These are phyloP conservation scores for Aristolochia fimbriata DNA, from an alignment of 164 flowering plant genomes.

Conservation along the genomic window DNA sequence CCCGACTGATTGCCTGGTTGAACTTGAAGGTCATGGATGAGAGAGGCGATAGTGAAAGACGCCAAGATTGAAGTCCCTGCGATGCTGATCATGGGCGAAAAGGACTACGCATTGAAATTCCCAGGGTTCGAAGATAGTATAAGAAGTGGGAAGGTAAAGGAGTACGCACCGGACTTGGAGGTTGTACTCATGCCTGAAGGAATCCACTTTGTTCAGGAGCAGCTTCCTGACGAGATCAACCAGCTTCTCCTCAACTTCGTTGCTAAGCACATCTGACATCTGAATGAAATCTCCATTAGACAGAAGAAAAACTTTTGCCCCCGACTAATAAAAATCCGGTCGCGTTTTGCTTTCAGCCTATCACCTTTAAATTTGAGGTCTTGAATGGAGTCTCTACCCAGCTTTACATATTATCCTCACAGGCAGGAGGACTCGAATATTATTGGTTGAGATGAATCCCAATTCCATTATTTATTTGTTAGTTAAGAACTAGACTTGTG, in stretches of 20 bases:
- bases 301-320: no score
- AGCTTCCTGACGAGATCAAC: slow-evolving; percentile 38
- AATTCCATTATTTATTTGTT: no score
- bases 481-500: no score
- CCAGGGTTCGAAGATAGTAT: slow-evolving; percentile 39
- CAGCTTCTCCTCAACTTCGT: slow-evolving; percentile 27
- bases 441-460: no score
- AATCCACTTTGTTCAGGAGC: slow-evolving; percentile 43
- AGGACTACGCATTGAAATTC: slow-evolving; percentile 35
- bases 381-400: no score
- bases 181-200: slow-evolving; percentile 29
- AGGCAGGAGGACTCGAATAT: no score
- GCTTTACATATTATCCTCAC: no score
- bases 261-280: slow-evolving; percentile 12
- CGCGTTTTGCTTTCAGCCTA: no score
- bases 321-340: no score
- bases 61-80: slow-evolving; percentile 27
- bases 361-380: no score
- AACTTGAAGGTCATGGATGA: slow-evolving; percentile 16
- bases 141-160: slow-evolving; percentile 24
- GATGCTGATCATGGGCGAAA: slow-evolving; percentile 34
- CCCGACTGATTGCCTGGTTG: not conserved
- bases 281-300: slow-evolving; percentile 6
- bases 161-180: slow-evolving; percentile 37
- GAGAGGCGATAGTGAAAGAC: slow-evolving; percentile 13